Evolutionary conservation across 805 yeast genomes (phyloP).

Genomic region (Nakazawaea holstii): DNA sequence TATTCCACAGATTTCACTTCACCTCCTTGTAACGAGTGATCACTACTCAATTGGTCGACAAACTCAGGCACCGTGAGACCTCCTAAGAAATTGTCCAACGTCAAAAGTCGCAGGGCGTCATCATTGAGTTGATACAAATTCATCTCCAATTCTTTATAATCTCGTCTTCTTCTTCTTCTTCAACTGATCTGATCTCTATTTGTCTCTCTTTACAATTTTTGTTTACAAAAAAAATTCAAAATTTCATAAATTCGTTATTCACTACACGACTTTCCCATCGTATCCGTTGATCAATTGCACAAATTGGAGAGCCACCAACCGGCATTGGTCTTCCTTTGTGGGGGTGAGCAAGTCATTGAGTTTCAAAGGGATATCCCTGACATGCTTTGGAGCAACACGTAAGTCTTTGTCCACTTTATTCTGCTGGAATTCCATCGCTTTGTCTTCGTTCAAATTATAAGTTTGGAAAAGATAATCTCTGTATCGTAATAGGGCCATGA

Average conservation of each 20-base stretch:
- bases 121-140: slow-evolving; percentile 57
- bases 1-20: slow-evolving; percentile 47
- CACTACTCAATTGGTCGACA: slow-evolving; percentile 71
- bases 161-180: no score
- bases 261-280: slow-evolving; percentile 1
- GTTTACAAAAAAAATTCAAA: neutral
- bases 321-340: neutral
- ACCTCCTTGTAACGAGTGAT: slow-evolving; percentile 48
- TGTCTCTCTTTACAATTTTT: neutral
- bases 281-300: slow-evolving; percentile 4
- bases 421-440: slow-evolving; percentile 25
- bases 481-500: slow-evolving; percentile 15
- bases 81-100: slow-evolving; percentile 57
- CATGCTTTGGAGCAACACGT: slow-evolving; percentile 21
- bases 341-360: neutral
- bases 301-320: neutral
- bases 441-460: slow-evolving; percentile 20
- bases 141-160: slow-evolving; percentile 18
- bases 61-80: slow-evolving; percentile 75
- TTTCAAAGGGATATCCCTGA: neutral
- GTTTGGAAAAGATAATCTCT: slow-evolving; percentile 18
- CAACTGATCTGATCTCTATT: neutral
- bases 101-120: slow-evolving; percentile 50
- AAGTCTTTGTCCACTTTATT: slow-evolving; percentile 28
- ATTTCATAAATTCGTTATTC: neutral